Base-by-base conservation (phyloP, 768 basidiomycete genomes). In the Boletus vermiculosoides region DNA sequence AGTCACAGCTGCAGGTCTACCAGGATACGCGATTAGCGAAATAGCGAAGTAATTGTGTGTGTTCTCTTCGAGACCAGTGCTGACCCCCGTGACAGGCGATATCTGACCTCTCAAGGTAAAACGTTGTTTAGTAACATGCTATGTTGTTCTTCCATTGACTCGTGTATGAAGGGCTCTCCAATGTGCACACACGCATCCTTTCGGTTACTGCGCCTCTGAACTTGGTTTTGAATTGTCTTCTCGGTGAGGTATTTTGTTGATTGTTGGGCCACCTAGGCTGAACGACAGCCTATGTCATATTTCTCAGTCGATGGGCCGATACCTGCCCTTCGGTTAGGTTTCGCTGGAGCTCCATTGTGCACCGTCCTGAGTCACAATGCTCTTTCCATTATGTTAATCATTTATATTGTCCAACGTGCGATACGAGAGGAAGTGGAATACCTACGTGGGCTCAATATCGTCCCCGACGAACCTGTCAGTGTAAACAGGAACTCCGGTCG, bases 1-100 rank as follows among this genome's bases (percentile, higher is more conserved):
- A 37, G 68, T 72, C 58, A 63, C 77, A 9, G 71, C 70, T 12
- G 58, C 78, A 30, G 78, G 79, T 47, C 68, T 81, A 36, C 80
- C 78, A 3, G 79, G 79, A 22, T 81, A 81, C 61, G 77, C 73
- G 12, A 71, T 76, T 33, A 74, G 77, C 37, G 69, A 74, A 51
- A 68, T 81, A 52, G 65, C 76, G 28, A 77, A 78, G 73, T 75
- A 52, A 58, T 50, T 25, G 1, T 1, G 10, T 25, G 9, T 31
- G 28, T 40, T 23, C 15, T 45, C 11, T 47, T 36, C 5, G 40
- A 23, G 11, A 45, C 20, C 5, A 15, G 4, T 47, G 23, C 54
- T 67, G 36, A 68, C 42, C 6, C 12, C n/a, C 7, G 6, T 22
- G 5, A 20, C 28, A 69, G 67, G 50, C 63, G 47, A 44, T 65